Evolutionary conservation across 148 eudicot genomes (phyloP).

Genomic region (Diospyros lotus): DNA sequence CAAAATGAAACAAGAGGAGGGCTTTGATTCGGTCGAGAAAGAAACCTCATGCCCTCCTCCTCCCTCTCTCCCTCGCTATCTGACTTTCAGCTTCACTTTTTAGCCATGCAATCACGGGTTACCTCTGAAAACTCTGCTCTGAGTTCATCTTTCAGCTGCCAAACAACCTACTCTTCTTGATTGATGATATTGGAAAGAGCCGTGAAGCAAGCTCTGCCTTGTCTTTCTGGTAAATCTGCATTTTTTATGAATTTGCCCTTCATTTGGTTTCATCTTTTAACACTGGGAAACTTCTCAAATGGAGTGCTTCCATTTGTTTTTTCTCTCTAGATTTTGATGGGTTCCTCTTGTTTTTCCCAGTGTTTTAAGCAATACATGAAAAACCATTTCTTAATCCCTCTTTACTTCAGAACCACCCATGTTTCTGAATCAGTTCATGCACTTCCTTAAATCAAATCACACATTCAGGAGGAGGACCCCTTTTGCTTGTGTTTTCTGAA

Average conservation of each 20-base stretch:
- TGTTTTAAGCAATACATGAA: slow-evolving; percentile 23
- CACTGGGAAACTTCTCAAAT: slow-evolving; percentile 6
- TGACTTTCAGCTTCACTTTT: slow-evolving; percentile 7
- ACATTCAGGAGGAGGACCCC: slow-evolving; percentile 54
- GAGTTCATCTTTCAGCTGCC: slow-evolving; percentile 8
- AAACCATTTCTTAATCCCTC: slow-evolving; percentile 7
- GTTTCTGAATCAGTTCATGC: slow-evolving; percentile 78
- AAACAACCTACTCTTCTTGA: slow-evolving; percentile 15
- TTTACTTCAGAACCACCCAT: slow-evolving; percentile 2
- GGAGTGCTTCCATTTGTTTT: slow-evolving; percentile 11
- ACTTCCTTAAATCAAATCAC: slow-evolving; percentile 65
- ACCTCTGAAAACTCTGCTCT: slow-evolving; percentile 13
- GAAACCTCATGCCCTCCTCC: background rate
- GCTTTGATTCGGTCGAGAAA: slow-evolving; percentile 15
- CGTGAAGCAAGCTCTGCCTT: slow-evolving; percentile 15
- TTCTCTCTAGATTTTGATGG: slow-evolving; percentile 18
- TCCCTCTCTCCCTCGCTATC: background rate
- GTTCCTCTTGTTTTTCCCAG: slow-evolving; percentile 9
- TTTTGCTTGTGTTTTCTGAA: slow-evolving; percentile 25
- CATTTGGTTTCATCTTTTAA: background rate
- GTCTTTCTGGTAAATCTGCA: background rate
- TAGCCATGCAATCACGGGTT: slow-evolving; percentile 12
- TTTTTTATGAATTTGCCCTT: slow-evolving; percentile 2
- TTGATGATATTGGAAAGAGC: slow-evolving; percentile 17
- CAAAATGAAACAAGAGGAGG: slow-evolving; percentile 13